phyloP scores from a whole-genome alignment of 371 early-diverging fungal species.

The Capillidium heterosporum region DNA sequence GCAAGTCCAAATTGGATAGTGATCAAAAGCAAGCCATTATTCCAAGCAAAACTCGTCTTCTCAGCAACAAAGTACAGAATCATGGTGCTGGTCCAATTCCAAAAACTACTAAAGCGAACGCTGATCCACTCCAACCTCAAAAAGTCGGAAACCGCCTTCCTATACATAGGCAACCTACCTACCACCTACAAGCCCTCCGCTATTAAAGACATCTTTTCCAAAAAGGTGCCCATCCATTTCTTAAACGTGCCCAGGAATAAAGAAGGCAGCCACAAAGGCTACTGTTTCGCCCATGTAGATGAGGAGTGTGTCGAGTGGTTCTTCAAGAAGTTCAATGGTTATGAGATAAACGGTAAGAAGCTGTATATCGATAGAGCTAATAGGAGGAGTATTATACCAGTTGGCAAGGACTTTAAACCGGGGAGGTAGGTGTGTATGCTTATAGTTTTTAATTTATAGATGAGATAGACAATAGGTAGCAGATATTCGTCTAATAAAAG shows the following conservation, averaged over 20 bases:
- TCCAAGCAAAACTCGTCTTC: too few relatives aligned
- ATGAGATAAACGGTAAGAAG: neutral
- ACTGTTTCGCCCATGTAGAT: neutral
- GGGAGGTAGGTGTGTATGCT: too few relatives aligned
- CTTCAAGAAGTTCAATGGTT: neutral
- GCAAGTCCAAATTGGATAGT: too few relatives aligned
- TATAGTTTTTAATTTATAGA: too few relatives aligned
- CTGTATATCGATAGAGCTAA: neutral
- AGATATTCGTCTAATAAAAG: too few relatives aligned
- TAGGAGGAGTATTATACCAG: neutral
- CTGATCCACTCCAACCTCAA: too few relatives aligned
- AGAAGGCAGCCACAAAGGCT: neutral
- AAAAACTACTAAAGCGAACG: too few relatives aligned
- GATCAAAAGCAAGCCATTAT: too few relatives aligned
- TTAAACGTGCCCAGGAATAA: neutral
- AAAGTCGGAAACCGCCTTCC: neutral
- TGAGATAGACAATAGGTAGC: too few relatives aligned
- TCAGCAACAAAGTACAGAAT: too few relatives aligned
- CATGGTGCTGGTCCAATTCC: too few relatives aligned
- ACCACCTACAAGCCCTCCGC: neutral
- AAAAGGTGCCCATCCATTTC: slow-evolving; percentile 2
- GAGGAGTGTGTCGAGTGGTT: slow-evolving; percentile 1
- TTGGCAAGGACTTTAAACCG: neutral
- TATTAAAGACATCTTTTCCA: slow-evolving; percentile 1
- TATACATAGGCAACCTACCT: neutral